phyloP scores from a whole-genome alignment of 2,329 filamentous ascomycete genomes.

The Venturia effusa region DNA sequence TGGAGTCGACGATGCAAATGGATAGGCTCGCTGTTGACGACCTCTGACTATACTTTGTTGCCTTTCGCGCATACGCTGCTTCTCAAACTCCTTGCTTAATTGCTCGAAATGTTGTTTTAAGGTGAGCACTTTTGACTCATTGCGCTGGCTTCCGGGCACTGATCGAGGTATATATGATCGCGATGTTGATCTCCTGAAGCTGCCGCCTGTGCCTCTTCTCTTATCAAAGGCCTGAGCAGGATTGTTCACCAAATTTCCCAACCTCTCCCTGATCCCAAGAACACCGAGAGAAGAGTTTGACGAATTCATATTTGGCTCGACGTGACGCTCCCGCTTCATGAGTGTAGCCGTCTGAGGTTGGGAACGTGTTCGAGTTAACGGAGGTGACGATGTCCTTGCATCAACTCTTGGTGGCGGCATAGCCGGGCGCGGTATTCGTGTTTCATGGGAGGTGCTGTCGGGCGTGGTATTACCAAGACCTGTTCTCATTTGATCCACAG shows the following conservation, averaged over 20 bases:
- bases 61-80: slow-evolving; percentile 78
- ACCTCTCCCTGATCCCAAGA: slow-evolving; percentile 6
- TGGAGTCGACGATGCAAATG: slow-evolving; percentile 84
- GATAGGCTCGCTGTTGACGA: slow-evolving; percentile 68
- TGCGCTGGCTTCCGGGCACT: slow-evolving; percentile 38
- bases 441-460: not conserved
- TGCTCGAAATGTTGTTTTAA: slow-evolving; percentile 94
- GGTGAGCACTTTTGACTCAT: slow-evolving; percentile 71
- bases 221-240: slow-evolving; percentile 8
- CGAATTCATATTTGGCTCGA: not conserved
- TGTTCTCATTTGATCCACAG: slow-evolving; percentile 10
- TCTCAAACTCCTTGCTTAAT: slow-evolving; percentile 90
- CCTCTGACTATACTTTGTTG: slow-evolving; percentile 70
- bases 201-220: not conserved
- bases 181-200: slow-evolving; percentile 17
- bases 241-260: slow-evolving; percentile 6
- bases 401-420: not conserved
- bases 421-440: slow-evolving; percentile 8
- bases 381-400: not conserved
- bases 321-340: not conserved
- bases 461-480: not conserved
- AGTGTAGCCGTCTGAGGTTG: slow-evolving; percentile 1
- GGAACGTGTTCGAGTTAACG: slow-evolving; percentile 8
- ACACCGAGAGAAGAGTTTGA: slow-evolving; percentile 4
- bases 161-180: slow-evolving; percentile 81